Evolutionary conservation across 2,329 filamentous ascomycete species (phyloP), one percentile per base, ranked within the genome.

Genomic region (Xylogone sp.): DNA sequence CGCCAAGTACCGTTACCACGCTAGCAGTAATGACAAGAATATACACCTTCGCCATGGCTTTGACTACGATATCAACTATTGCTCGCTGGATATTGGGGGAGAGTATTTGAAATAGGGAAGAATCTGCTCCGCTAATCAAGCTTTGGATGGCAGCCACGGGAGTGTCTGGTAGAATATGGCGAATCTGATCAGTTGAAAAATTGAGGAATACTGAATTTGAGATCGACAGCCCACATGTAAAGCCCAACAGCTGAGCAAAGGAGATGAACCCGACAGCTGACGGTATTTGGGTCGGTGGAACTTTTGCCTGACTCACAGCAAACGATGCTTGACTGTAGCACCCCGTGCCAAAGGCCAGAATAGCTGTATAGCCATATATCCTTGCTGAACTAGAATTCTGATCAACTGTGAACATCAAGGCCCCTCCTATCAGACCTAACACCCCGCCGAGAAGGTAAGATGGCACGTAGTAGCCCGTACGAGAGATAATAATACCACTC

Each of bases 311-410:
- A 1, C 43, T 46, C 19, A 56, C 34, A 20, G 53, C 29, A 21
- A 56, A 56, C 19, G 34, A 47, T 2, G 46, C 44, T 43, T 57
- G 53, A 16, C 48, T 50, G 29, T 29, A 61, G 6, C 61, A 62
- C 53, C 72, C 73, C 1, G 64, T 62, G 0, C 73, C 72, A 6
- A 69, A 52, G 2, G 67, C 74, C 0, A 75, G 52, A 1, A 77
- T 55, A 9, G 73, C 59, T 1, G 55, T 60, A 51, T 64, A 66
- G 1, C 68, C 68, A 50, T 70, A 69, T 1, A 69, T 62, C 24
- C 24, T 27, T 27, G 24, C 24, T 10, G 24, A 27, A 27, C 24
- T 27, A 5, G 34, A 67, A 43, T 44, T 19, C 13, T 27, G 24
- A 27, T 27, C 24, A 27, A 48, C 13, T 8, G 59, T 61, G 48